Evolutionary conservation across 2,329 filamentous ascomycete genomes (phyloP).

Genomic region (Mariannaea elegans): DNA sequence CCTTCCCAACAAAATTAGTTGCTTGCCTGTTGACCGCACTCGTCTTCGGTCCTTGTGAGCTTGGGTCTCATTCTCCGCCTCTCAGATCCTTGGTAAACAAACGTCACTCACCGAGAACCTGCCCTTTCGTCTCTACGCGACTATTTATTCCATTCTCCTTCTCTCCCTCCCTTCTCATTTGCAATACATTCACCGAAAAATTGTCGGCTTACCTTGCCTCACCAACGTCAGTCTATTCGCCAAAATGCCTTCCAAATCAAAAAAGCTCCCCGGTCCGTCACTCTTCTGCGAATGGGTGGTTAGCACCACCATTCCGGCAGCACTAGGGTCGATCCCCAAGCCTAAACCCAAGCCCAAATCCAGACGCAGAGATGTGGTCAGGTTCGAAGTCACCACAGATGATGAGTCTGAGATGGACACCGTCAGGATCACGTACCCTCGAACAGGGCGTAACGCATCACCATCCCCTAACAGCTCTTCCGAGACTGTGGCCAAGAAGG

Average conservation of each 20-base stretch:
- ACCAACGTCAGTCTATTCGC: not conserved
- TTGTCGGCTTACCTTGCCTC: no score
- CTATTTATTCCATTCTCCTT: no score
- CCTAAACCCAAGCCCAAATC: constrained; percentile 31
- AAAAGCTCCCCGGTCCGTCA: constrained; percentile 31
- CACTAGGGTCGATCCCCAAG: constrained; percentile 40
- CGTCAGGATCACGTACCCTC: constrained; percentile 59
- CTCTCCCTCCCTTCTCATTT: no score
- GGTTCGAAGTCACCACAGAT: constrained; percentile 58
- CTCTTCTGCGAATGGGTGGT: constrained; percentile 54
- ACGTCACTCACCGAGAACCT: no score
- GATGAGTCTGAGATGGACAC: constrained; percentile 61
- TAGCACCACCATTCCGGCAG: constrained; percentile 46
- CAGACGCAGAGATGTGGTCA: constrained; percentile 46
- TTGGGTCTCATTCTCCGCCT: no score
- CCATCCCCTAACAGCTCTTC: not conserved
- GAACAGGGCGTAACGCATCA: constrained; percentile 38
- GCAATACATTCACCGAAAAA: no score
- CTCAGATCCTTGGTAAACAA: no score
- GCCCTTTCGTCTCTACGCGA: no score
- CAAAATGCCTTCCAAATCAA: constrained; percentile 22
- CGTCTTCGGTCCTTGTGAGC: no score
- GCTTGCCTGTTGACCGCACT: no score
- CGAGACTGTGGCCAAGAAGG: constrained; percentile 48
- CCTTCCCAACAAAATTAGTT: no score